phyloP scores from a whole-genome alignment of 768 basidiomycete genomes.

The Phylloporus rhodoxanthus region DNA sequence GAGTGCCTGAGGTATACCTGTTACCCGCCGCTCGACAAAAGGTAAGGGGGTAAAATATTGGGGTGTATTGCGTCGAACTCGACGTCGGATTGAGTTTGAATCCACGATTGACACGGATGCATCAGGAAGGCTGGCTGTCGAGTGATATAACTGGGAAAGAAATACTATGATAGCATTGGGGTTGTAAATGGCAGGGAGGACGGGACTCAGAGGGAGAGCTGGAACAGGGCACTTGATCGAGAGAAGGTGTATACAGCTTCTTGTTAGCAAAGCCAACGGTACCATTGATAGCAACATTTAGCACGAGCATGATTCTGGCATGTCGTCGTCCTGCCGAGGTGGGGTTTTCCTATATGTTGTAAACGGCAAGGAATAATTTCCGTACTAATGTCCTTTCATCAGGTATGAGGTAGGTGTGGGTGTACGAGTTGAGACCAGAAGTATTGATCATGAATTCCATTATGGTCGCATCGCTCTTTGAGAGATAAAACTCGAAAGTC shows the following conservation, averaged over 20 bases:
- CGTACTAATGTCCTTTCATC: conserved; percentile 65
- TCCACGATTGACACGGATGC: too few species aligned
- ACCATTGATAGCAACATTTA: conserved; percentile 81
- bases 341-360: conserved; percentile 69
- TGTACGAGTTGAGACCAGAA: conserved; percentile 73
- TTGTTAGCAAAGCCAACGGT: conserved; percentile 79
- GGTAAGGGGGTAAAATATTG: too few species aligned
- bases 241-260: conserved; percentile 42
- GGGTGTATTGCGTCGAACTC: too few species aligned
- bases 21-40: too few species aligned
- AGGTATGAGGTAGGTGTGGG: conserved; percentile 65
- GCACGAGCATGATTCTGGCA: conserved; percentile 67
- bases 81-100: too few species aligned
- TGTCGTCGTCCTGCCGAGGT: conserved; percentile 71
- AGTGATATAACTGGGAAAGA: too few species aligned
- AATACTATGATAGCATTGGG: too few species aligned
- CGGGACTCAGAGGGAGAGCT: too few species aligned
- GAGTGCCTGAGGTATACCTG: too few species aligned
- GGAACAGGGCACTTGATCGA: too few species aligned
- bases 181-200: too few species aligned
- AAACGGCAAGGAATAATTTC: conserved; percentile 68
- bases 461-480: conserved; percentile 40
- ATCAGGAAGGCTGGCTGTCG: too few species aligned
- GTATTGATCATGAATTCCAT: conserved; percentile 68
- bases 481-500: conserved; percentile 78